Evolutionary conservation across 1,284 basidiomycete species (phyloP).

Genomic region (Puccinia polysora): DNA sequence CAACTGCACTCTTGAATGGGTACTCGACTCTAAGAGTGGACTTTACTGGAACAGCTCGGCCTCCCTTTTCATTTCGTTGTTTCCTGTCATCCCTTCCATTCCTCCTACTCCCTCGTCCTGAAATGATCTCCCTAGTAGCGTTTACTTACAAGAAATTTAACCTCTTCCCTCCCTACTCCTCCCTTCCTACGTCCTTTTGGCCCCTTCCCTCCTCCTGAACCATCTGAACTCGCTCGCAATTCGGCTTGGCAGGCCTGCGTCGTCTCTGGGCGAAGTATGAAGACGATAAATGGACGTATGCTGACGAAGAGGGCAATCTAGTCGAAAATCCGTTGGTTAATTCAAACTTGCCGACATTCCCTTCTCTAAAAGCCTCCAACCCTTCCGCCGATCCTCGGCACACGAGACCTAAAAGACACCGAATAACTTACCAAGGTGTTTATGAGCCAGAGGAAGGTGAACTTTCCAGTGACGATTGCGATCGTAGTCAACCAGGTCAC

Average conservation of each 20-base stretch:
- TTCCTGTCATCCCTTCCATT: neutral
- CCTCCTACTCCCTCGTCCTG: neutral
- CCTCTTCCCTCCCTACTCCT: neutral
- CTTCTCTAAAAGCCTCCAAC: neutral
- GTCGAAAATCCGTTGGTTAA: neutral
- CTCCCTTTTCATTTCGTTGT: neutral
- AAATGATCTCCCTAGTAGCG: neutral
- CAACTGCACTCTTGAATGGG: slow-evolving; percentile 18
- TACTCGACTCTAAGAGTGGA: slow-evolving; percentile 27
- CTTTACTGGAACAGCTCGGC: slow-evolving; percentile 44
- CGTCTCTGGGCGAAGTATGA: slow-evolving; percentile 40
- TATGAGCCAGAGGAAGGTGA: slow-evolving; percentile 15
- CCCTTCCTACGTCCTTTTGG: neutral
- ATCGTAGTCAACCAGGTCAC: neutral
- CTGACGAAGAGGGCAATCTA: slow-evolving; percentile 31
- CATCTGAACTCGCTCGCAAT: neutral
- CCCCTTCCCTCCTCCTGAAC: neutral
- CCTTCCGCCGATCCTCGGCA: neutral
- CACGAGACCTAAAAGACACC: neutral
- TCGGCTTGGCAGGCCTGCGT: neutral
- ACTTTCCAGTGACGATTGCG: neutral
- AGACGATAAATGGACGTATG: slow-evolving; percentile 25
- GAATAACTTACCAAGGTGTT: slow-evolving; percentile 8
- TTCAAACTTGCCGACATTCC: neutral
- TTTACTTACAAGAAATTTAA: slow-evolving; percentile 3